phyloP scores from a whole-genome alignment of 192 early-diverging fungal genomes.

The Jimgerdemannia lactiflua region DNA sequence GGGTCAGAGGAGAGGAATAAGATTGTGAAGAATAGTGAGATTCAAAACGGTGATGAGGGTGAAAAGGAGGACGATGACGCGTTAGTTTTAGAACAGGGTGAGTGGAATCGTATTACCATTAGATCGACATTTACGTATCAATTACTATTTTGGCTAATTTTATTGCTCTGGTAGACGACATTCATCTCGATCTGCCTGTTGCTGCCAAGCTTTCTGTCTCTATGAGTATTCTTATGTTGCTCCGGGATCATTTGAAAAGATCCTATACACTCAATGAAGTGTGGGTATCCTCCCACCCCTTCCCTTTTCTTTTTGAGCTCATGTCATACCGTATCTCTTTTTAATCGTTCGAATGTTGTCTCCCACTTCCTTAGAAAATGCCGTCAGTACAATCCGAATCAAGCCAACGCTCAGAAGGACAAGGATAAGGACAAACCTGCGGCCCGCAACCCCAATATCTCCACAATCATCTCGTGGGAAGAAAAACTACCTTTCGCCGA shows the following conservation, averaged over 20 bases:
- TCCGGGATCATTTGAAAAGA: not conserved
- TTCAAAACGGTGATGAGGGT: not conserved
- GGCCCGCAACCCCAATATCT: not conserved
- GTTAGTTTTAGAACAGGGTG: not conserved
- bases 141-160: too few species aligned
- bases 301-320: not conserved
- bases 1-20: not conserved
- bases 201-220: not conserved
- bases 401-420: not conserved
- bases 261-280: not conserved
- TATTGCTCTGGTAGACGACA: not conserved
- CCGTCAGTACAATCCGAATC: not conserved
- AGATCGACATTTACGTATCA: too few species aligned
- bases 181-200: not conserved
- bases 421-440: constrained; percentile 3
- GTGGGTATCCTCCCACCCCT: not conserved
- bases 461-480: not conserved
- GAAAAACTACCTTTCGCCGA: not conserved
- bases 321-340: not conserved
- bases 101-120: not conserved
- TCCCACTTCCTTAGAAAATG: constrained; percentile 1
- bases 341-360: not conserved
- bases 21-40: not conserved
- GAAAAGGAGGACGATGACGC: not conserved
- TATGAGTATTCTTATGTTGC: not conserved